phyloP scores from a whole-genome alignment of 2,329 filamentous ascomycete species.

The Neurospora crassa region DNA sequence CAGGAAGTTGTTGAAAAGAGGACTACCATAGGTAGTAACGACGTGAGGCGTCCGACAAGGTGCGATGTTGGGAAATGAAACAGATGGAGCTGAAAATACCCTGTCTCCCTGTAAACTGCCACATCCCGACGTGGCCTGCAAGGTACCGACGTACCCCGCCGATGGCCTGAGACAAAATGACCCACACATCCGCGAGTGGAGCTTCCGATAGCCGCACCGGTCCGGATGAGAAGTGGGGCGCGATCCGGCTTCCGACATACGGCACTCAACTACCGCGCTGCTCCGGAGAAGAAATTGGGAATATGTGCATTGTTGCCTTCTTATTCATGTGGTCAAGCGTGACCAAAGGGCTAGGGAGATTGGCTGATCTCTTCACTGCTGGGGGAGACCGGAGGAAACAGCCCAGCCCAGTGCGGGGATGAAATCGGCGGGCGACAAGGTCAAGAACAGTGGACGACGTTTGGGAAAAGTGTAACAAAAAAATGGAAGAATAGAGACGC shows the following conservation, averaged over 20 bases:
- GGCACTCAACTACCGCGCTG: background rate
- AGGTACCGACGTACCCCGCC: background rate
- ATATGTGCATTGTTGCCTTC: background rate
- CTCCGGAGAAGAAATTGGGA: background rate
- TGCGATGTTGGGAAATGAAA: background rate
- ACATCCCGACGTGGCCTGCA: background rate
- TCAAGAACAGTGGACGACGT: background rate
- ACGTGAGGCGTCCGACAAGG: background rate
- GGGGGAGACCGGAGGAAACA: background rate
- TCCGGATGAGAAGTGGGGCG: background rate
- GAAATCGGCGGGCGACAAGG: background rate
- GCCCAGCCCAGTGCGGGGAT: background rate
- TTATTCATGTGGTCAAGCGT: background rate
- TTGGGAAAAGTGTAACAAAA: background rate
- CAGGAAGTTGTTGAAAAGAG: background rate
- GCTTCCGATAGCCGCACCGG: background rate
- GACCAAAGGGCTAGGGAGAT: background rate
- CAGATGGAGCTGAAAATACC: background rate
- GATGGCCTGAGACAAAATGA: background rate
- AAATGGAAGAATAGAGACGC: background rate
- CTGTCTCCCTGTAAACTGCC: background rate
- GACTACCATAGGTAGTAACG: background rate
- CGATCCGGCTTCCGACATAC: background rate
- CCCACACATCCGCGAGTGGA: background rate
- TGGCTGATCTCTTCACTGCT: background rate